Evolutionary conservation across 2,329 filamentous ascomycete genomes (phyloP).

Genomic region (Colletotrichum spinosum): DNA sequence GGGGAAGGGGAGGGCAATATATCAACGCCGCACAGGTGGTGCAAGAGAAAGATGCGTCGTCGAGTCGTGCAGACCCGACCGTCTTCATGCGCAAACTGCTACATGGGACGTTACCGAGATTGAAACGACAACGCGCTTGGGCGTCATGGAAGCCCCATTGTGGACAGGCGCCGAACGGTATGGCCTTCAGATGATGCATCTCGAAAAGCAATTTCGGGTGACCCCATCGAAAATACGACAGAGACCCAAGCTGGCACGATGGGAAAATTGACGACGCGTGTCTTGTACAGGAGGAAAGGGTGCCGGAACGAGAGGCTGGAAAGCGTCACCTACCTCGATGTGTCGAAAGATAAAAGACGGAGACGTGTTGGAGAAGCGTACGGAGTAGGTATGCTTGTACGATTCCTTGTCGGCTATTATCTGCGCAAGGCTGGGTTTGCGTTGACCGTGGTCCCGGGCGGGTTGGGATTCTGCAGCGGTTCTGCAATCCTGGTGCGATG

Average conservation of each 20-base stretch:
- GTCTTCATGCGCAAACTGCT: slow-evolving; percentile 37
- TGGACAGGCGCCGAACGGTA: slow-evolving; percentile 31
- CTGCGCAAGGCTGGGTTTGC: slow-evolving; percentile 15
- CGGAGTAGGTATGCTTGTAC: not conserved
- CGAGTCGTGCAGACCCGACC: slow-evolving; percentile 30
- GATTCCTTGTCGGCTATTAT: slow-evolving; percentile 1
- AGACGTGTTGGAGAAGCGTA: slow-evolving; percentile 22
- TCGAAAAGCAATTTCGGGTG: slow-evolving; percentile 35
- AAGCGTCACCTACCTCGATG: slow-evolving; percentile 21
- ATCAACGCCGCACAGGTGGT: too few species aligned
- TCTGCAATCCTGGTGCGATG: not conserved
- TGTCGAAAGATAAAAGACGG: not conserved
- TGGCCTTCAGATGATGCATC: slow-evolving; percentile 37
- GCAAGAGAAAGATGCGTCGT: slow-evolving; percentile 27
- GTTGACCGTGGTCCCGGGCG: slow-evolving; percentile 12
- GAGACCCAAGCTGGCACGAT: not conserved
- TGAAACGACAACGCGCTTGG: slow-evolving; percentile 36
- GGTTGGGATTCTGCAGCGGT: slow-evolving; percentile 30
- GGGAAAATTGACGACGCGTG: slow-evolving; percentile 2
- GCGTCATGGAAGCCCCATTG: slow-evolving; percentile 29
- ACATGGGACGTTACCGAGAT: slow-evolving; percentile 38
- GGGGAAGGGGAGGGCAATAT: slow-evolving; percentile 3
- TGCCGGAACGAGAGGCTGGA: slow-evolving; percentile 25
- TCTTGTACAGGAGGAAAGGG: not conserved
- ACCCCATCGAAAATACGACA: slow-evolving; percentile 31